These are phyloP conservation scores for Rhodamnia argentea DNA, from an alignment of 345 rosid genomes.

Conservation along the genomic window DNA sequence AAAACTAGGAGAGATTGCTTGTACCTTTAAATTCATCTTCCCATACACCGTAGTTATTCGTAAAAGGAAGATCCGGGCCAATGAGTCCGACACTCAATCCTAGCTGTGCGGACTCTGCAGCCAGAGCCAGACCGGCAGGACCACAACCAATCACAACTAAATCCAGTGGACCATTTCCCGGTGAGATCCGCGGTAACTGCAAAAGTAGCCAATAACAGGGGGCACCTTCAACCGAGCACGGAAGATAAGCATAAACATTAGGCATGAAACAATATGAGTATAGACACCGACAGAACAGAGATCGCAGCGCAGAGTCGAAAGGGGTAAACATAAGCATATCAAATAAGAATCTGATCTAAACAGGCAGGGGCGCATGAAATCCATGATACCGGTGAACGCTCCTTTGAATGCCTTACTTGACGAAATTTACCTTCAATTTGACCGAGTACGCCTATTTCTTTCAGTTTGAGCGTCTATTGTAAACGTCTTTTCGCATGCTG, in stretches of 20 bases:
- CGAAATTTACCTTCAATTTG: neutral
- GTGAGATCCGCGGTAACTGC: conserved; percentile 56
- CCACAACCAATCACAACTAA: conserved; percentile 97
- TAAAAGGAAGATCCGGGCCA: conserved; percentile 97
- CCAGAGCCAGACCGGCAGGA: conserved; percentile 93
- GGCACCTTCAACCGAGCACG: neutral
- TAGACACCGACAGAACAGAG: neutral
- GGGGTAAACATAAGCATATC: neutral
- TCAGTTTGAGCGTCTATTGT: neutral
- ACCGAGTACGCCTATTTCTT: neutral
- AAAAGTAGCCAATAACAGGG: neutral
- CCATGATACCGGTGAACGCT: neutral
- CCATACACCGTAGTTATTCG: conserved; percentile 97
- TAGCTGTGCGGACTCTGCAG: conserved; percentile 85
- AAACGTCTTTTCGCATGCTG: neutral
- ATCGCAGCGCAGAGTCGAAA: no score
- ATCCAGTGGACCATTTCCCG: conserved; percentile 48
- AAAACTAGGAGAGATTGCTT: neutral
- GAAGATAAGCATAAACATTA: neutral
- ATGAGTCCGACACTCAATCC: conserved; percentile 82
- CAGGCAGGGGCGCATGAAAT: neutral
- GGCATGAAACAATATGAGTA: neutral
- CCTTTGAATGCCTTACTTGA: neutral
- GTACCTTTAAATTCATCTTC: conserved; percentile 94
- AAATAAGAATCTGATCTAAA: neutral